Evolutionary conservation across 768 basidiomycete species (phyloP), one percentile per base, ranked within the genome.

Genomic region (Inosperma sp.): DNA sequence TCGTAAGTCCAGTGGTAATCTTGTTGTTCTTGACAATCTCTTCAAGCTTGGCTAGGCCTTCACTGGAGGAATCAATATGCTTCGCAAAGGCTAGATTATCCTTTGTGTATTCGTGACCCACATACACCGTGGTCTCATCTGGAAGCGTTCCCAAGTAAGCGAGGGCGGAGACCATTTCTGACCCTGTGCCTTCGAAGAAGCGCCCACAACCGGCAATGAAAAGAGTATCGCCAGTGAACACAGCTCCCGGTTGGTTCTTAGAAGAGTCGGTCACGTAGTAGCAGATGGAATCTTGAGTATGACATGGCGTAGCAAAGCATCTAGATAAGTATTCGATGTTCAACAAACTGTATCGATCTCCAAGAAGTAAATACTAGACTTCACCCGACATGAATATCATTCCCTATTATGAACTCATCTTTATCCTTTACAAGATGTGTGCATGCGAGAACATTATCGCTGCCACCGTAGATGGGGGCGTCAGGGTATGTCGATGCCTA

Each of bases 271-370:
- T 90, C 48, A 83, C 78, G 64, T 87, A 78, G 73, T 83, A 98
- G 73, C 89, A 96, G 59, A 95, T 94, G 13, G 94, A 96, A 68
- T 97, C 95, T 64, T 89, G 88, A 3, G 95, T 98, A 66, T 97
- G 95, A 68, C 93, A 94, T 1, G 93, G 90, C 1, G 90, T 93
- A 21, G 88, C 84, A 19, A 93, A 70, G 67, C 87, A 90, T 65
- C 89, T 88, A 53, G 12, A 37, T 25, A 27, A 47, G 48, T 30
- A 51, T 35, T 58, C 19, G 17, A 17, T 26, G 14, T 19, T n/a
- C 16, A 26, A 33, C 5, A 23, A 44, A 25, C n/a, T 13, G 25
- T 34, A 59, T 35, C 19, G 30, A 22, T 36, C 40, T 54, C 51
- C 3, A 13, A 19, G 29, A 13, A 27, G 25, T 13, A 58, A 66